phyloP scores from a whole-genome alignment of 768 basidiomycete species.

The Xerocomellus intermedius region DNA sequence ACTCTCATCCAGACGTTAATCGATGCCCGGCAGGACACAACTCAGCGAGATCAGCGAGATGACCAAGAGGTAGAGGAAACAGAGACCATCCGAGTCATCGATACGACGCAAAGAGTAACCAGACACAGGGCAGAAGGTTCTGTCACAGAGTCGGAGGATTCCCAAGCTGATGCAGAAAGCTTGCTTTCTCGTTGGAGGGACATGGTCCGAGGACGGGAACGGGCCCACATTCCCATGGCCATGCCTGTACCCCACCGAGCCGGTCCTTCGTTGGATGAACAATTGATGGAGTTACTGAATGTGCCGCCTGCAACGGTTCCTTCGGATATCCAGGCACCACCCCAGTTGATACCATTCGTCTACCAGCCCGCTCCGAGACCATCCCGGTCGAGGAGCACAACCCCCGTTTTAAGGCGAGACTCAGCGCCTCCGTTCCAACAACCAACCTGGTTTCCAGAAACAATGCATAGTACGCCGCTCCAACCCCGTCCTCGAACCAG shows the following conservation, averaged over 20 bases:
- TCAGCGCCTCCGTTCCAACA: constrained; percentile 30
- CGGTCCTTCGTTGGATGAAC: constrained; percentile 56
- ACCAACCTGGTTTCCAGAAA: constrained; percentile 22
- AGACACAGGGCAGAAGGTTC: constrained; percentile 21
- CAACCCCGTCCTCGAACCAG: constrained; percentile 7
- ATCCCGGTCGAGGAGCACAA: constrained; percentile 41
- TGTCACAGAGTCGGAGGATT: constrained; percentile 31
- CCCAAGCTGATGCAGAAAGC: constrained; percentile 26
- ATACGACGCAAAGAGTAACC: constrained; percentile 17
- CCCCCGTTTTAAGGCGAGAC: constrained; percentile 32
- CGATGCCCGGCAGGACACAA: not conserved
- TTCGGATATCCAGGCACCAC: constrained; percentile 46
- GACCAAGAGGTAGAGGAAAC: constrained; percentile 5
- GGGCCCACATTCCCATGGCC: constrained; percentile 35
- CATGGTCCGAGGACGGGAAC: constrained; percentile 26
- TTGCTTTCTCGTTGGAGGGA: constrained; percentile 28
- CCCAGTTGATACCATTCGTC: constrained; percentile 51
- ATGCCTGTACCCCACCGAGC: constrained; percentile 43
- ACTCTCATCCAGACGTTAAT: constrained; percentile 18
- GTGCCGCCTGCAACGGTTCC: constrained; percentile 41
- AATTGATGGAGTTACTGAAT: constrained; percentile 60
- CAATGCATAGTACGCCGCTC: constrained; percentile 7
- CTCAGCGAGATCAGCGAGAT: constrained; percentile 1
- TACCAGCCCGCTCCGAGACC: constrained; percentile 49
- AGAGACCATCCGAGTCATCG: constrained; percentile 16